Base-by-base conservation (phyloP, 257 asterid genomes). In the Nicotiana sylvestris region DNA sequence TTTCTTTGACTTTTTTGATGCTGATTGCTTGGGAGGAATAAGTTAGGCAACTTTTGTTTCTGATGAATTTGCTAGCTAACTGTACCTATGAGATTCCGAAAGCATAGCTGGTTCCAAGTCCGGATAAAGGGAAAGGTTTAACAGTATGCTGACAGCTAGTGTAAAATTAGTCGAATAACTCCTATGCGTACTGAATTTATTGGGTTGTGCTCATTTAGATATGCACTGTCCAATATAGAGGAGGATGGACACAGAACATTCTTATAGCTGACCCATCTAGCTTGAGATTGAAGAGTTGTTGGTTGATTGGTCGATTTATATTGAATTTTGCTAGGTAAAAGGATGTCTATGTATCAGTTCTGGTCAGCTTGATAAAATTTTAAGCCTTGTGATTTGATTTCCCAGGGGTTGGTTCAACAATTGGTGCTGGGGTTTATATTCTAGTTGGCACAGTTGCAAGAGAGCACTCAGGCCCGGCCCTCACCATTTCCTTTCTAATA, bases 381-480 rank as follows among this genome's bases (percentile, higher is more conserved):
- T 74, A 27, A 27, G 60, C 43, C 49, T 21, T 0, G 35, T 62
- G 1, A 25, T 83, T 87, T 81, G 86, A 82, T 85, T 78, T 77
- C 84, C 12, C 81, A 95, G 99, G 99, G 80, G 98, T 95, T 87
- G 99, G 99, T 53, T 85, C 99, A 53, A 95, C 99, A 2, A 95
- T 95, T 12, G 99, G 99, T 9, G 97, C 99, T 77, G 99, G 99
- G 32, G 99, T 94, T 11, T 95, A 95, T 80, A 95, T 95, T 84
- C 97, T 95, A 78, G 95, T 95, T 81, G 99, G 98, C 12, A 91
- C 97, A 30, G 99, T 95, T 83, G 98, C 99, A 15, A 92, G 99
- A 81, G 99, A 95, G 92, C 99, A 92, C 85, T 85, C 99, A 1
- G 98, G 99, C 15, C 97, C 99, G 0, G 97, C 99, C 13, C 98